Evolutionary conservation across 331 rosid species (phyloP).

Genomic region (Malus hybrid): DNA sequence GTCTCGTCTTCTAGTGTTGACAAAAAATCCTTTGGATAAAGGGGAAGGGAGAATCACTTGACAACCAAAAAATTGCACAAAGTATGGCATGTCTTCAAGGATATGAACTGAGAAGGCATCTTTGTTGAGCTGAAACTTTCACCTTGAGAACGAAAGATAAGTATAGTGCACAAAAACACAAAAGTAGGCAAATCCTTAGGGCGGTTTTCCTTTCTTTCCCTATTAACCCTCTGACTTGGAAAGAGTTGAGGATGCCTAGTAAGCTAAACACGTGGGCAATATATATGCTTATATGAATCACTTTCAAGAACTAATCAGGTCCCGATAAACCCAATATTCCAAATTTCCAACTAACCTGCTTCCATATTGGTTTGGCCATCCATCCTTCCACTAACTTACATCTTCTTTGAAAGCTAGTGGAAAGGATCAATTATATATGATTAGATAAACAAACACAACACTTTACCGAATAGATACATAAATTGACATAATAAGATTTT

Average conservation of each 20-base stretch:
- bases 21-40: neutral
- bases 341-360: constrained; percentile 62
- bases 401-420: constrained; percentile 80
- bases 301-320: neutral
- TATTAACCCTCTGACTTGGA: neutral
- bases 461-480: neutral
- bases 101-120: neutral
- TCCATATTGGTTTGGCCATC: constrained; percentile 81
- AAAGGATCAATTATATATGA: constrained; percentile 19
- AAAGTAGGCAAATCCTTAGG: too few species aligned
- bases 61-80: neutral
- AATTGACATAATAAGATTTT: constrained; percentile 10
- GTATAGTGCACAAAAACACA: too few species aligned
- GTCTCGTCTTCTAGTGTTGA: neutral
- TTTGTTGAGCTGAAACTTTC: too few species aligned
- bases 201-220: neutral
- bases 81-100: neutral
- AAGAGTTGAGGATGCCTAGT: neutral
- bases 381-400: constrained; percentile 73
- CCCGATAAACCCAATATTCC: neutral
- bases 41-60: neutral
- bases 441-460: constrained; percentile 14
- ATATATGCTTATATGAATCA: neutral
- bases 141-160: too few species aligned
- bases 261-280: too few species aligned